Conservation (phyloP, 768 basidiomycete genomes). For the Psilocybe cyanescens region DNA sequence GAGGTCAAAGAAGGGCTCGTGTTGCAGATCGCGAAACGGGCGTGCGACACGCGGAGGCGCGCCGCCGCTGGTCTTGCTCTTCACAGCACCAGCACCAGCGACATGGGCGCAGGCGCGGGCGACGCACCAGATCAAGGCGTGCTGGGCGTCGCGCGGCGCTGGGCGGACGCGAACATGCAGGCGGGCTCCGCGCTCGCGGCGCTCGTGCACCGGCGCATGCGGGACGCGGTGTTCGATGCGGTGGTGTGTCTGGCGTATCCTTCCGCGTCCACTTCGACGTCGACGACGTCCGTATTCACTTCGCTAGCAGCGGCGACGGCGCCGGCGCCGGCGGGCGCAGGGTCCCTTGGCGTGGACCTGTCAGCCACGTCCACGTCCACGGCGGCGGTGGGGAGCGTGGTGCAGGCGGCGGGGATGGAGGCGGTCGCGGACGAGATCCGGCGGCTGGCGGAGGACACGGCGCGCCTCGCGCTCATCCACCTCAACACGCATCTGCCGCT, state of each 20-base stretch:
- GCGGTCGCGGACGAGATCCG: slow-evolving; percentile 71
- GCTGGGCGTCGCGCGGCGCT: slow-evolving; percentile 66
- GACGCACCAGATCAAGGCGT: slow-evolving; percentile 4
- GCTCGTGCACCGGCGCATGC: slow-evolving; percentile 66
- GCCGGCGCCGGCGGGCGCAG: slow-evolving; percentile 15
- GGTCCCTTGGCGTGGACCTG: slow-evolving; percentile 10
- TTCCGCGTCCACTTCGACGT: too few species aligned
- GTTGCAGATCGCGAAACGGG: slow-evolving; percentile 76
- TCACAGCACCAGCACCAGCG: neutral
- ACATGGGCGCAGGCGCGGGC: neutral
- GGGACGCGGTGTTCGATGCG: slow-evolving; percentile 62
- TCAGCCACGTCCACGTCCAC: neutral
- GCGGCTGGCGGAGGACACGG: slow-evolving; percentile 69
- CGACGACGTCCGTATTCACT: too few species aligned
- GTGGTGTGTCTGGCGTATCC: slow-evolving; percentile 60
- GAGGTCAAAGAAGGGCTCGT: slow-evolving; percentile 66
- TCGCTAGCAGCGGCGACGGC: slow-evolving; percentile 15
- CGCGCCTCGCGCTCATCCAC: slow-evolving; percentile 75
- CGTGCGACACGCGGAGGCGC: slow-evolving; percentile 42
- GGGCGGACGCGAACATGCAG: slow-evolving; percentile 72
- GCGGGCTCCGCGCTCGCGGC: slow-evolving; percentile 58
- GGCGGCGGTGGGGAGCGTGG: slow-evolving; percentile 17
- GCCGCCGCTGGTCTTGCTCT: slow-evolving; percentile 13
- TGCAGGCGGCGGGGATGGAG: slow-evolving; percentile 66
- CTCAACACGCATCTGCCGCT: slow-evolving; percentile 76